These are phyloP conservation scores for Zygoascus sp. DNA, from an alignment of 1,139 yeast species.

Conservation along the genomic window DNA sequence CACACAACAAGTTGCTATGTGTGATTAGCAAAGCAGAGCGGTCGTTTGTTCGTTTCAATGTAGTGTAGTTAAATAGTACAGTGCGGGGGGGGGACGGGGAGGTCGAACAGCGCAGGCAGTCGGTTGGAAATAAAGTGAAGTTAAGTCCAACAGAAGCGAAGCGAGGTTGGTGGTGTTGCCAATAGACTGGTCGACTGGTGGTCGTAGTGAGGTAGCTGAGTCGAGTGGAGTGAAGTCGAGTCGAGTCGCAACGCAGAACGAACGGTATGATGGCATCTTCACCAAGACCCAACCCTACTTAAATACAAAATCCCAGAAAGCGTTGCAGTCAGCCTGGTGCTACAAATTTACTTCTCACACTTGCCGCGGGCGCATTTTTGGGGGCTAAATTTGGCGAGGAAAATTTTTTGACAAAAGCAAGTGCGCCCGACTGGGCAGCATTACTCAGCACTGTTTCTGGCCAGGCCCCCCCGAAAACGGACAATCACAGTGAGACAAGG, in stretches of 20 bases:
- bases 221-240: too few species aligned
- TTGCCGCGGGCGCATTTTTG: background rate
- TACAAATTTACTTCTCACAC: background rate
- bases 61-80: background rate
- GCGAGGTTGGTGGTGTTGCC: background rate
- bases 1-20: too few species aligned
- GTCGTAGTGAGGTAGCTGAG: too few species aligned
- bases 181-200: background rate
- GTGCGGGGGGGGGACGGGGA: background rate
- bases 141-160: too few species aligned
- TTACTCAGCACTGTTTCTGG: background rate
- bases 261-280: background rate
- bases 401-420: conserved; percentile 1
- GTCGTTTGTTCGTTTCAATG: too few species aligned
- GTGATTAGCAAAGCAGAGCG: too few species aligned
- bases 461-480: background rate
- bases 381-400: conserved; percentile 1
- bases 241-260: too few species aligned
- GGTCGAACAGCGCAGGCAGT: background rate
- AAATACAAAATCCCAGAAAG: background rate
- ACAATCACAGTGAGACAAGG: background rate
- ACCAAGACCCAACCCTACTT: conserved; percentile 2
- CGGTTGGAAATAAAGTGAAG: background rate
- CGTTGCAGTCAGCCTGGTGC: background rate
- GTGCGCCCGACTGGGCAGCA: background rate